Conservation (phyloP, 148 eudicot genomes). For the Camellia sinensis region DNA sequence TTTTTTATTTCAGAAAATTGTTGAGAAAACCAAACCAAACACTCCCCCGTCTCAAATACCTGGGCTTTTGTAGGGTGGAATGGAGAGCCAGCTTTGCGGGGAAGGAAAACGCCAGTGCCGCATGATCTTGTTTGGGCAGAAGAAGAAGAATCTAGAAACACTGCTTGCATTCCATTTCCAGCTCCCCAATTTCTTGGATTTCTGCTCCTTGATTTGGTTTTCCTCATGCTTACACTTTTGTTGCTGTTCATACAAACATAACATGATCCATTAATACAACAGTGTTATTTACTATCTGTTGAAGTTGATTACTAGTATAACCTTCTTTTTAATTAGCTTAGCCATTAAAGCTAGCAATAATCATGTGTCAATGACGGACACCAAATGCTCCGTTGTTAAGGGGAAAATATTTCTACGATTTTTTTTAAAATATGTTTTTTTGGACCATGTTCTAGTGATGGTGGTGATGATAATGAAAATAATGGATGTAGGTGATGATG, state of each 20-base stretch:
- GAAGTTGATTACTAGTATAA: too few relatives aligned
- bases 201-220: conserved; percentile 31
- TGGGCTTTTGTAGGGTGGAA: conserved; percentile 39
- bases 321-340: too few relatives aligned
- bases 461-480: too few relatives aligned
- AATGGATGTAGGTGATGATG: too few relatives aligned
- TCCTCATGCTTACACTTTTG: conserved; percentile 18
- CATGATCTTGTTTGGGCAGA: conserved; percentile 28
- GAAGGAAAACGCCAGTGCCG: conserved; percentile 77
- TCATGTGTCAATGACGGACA: background rate
- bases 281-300: too few relatives aligned
- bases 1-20: too few relatives aligned
- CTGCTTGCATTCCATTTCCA: conserved; percentile 69
- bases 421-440: too few relatives aligned
- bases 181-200: conserved; percentile 27
- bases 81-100: conserved; percentile 33
- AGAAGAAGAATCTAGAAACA: conserved; percentile 41
- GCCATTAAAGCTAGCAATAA: background rate
- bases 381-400: too few relatives aligned
- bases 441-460: too few relatives aligned
- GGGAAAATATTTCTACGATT: too few relatives aligned
- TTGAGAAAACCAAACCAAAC: too few relatives aligned
- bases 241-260: conserved; percentile 12
- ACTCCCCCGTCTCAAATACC: conserved; percentile 23
- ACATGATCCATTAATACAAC: background rate